Conservation (phyloP, 129 eudicot species). For the Cynara cardunculus region DNA sequence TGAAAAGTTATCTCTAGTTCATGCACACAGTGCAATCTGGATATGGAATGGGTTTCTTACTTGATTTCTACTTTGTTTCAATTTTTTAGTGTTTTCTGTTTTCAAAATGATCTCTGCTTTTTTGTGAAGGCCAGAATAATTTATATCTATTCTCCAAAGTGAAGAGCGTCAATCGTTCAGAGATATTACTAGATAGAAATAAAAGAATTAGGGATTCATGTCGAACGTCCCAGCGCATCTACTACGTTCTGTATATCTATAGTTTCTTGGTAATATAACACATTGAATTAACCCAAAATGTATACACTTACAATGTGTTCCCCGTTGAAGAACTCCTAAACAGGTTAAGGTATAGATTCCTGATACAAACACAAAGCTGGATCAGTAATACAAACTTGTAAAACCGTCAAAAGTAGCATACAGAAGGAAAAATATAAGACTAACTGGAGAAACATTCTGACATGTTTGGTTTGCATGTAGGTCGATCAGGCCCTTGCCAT, state of each 20-base stretch:
- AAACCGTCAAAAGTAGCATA: neutral
- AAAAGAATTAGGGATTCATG: neutral
- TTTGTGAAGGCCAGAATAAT: neutral
- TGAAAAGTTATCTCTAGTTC: neutral
- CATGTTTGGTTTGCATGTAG: slow-evolving; percentile 54
- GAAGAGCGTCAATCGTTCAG: neutral
- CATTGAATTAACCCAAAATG: slow-evolving; percentile 4
- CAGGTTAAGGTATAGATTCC: slow-evolving; percentile 62
- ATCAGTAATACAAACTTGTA: slow-evolving; percentile 1
- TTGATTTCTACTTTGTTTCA: neutral
- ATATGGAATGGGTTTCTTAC: neutral
- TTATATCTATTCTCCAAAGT: neutral
- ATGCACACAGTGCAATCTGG: neutral
- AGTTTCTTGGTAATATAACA: neutral
- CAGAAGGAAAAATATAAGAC: neutral
- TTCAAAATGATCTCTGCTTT: neutral
- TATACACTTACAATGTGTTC: slow-evolving; percentile 45
- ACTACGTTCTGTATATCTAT: neutral
- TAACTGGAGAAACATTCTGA: slow-evolving; percentile 24
- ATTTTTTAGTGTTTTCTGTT: neutral
- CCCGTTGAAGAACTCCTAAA: slow-evolving; percentile 52
- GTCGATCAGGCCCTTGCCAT: slow-evolving; percentile 64
- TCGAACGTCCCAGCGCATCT: neutral
- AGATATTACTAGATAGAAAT: neutral
- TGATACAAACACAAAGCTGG: slow-evolving; percentile 13